Base-by-base conservation (phyloP, 345 rosid genomes). In the Theobroma cacao region DNA sequence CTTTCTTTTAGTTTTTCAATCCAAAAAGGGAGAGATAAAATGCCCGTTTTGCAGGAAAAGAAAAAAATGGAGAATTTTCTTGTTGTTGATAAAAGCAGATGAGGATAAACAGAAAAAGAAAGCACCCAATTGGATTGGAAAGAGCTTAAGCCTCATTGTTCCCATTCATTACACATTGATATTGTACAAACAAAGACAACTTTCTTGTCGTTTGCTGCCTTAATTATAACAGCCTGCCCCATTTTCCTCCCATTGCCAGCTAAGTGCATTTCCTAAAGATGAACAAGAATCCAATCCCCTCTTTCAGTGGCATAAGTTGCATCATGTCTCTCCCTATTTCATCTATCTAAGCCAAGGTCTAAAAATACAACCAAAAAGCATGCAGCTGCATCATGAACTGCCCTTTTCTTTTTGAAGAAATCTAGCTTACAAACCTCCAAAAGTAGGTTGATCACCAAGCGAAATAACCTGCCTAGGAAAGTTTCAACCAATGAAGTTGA, bases 121-220 rank as follows among this genome's bases (percentile, higher is more conserved):
- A 1, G 69, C 28, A 20, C 45, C 26, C 69, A 63, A 34, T 67
- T 13, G 33, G 24, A 40, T 40, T 12, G 72, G 43, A 33, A 67
- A 24, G 43, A 68, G 10, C 14, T 41, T 8, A 47, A 28, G 14
- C 38, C n/a, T 26, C 53, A 45, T 43, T 68, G 48, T 47, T 67
- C 24, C 31, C 53, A 43, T 41, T 41, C 20, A 26, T 13, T 41
- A 43, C 34, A 67, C 52, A 67, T 24, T 43, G 53, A 45, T 40
- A 17, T 1, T 68, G 24, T 18, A 26, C 40, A 47, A 28, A 26
- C 24, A 45, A 47, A 69, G 58, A 15, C 40, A 47, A 0, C 10
- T 69, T 69, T 15, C n/a, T 47, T 69, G 74, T 47, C 74, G 40
- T 69, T 69, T 28, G 74, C 74, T 69, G 74, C 71, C 74, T 69